A percentile compares a stretch with the other conserved stretches of the same genome.
These are phyloP conservation scores for Hemileia vastatrix DNA, from an alignment of 1,284 basidiomycete species.

Conservation along the genomic window DNA sequence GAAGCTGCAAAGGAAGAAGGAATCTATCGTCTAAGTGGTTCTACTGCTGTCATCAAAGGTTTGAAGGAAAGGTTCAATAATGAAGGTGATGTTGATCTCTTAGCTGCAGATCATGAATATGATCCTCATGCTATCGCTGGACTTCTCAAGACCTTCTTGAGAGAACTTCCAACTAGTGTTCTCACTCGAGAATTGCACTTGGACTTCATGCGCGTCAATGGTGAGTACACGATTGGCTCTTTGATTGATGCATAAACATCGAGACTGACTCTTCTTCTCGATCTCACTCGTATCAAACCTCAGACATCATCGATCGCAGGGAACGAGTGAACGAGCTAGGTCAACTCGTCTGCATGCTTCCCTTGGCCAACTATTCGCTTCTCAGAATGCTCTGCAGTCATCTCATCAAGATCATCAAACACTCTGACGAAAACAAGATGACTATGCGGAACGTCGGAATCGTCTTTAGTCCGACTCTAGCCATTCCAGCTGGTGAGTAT, in stretches of 20 bases:
- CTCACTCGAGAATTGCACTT: slow-evolving; percentile 78
- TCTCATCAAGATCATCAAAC: slow-evolving; percentile 86
- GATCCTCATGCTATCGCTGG: slow-evolving; percentile 91
- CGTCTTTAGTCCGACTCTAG: slow-evolving; percentile 88
- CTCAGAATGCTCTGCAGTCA: slow-evolving; percentile 89
- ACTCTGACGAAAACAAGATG: slow-evolving; percentile 90
- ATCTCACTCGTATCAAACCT: background rate
- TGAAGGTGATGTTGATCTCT: slow-evolving; percentile 38
- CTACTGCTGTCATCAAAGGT: slow-evolving; percentile 36
- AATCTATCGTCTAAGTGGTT: slow-evolving; percentile 40
- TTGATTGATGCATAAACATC: too few species aligned
- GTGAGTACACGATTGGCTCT: slow-evolving; percentile 51
- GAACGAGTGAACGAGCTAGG: slow-evolving; percentile 81
- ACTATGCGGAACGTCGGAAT: slow-evolving; percentile 97
- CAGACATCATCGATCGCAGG: slow-evolving; percentile 75
- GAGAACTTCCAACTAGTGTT: slow-evolving; percentile 79
- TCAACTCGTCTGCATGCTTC: slow-evolving; percentile 71
- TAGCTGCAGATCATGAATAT: slow-evolving; percentile 64
- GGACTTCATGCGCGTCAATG: slow-evolving; percentile 77
- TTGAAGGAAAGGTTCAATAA: slow-evolving; percentile 39
- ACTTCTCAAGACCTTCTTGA: slow-evolving; percentile 74
- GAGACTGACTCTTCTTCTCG: background rate
- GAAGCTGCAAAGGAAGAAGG: slow-evolving; percentile 38
- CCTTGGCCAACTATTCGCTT: slow-evolving; percentile 84
- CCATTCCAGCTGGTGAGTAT: slow-evolving; percentile 60